Base-by-base conservation (phyloP, 768 basidiomycete genomes). In the Strobilomyces confusus region DNA sequence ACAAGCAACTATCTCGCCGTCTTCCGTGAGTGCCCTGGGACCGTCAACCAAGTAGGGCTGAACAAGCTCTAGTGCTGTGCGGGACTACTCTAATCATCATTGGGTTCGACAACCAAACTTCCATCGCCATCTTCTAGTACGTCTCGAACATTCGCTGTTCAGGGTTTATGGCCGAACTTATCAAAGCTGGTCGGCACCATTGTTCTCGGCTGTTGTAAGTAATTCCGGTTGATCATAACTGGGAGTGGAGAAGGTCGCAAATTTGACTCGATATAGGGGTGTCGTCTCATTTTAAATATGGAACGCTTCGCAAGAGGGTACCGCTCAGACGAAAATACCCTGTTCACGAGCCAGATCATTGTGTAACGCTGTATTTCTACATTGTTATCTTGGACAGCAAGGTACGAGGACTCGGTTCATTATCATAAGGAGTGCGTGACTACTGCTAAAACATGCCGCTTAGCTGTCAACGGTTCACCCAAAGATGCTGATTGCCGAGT, bases 1-100 rank as follows among this genome's bases (percentile, higher is more conserved):
- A 71, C 73, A 3, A 73, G 74, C 67, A 73, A 75, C 1, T 78
- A 75, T 60, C 41, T 74, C 30, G 43, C 73, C 4, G 55, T 78
- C 9, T 75, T 76, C 52, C 49, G 79, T 78, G 50, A 58, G 57
- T 56, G 38, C n/a, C 22, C 23, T 20, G 6, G 23, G 32, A 23
- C 14, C 13, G 20, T 37, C 20, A 9, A 9, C 22, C 44, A 13
- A 17, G 22, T 17, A 5, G 12, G 19, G 26, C 20, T 38, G 42
- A 41, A 49, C 14, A 13, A 17, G 4, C 4, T 32, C 15, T n/a
- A 61, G 59, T 58, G 29, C 9, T 53, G 1, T 53, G 46, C 14
- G 38, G 44, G 23, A 13, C 41, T 14, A 4, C 43, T 26, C 15
- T 61, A 22, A 15, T 17, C 0, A 11, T 40, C 25, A 32, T 26